Percentiles rank a stretch among this genome's conserved stretches.
These are phyloP conservation scores for Colletotrichum liaoningense DNA, from an alignment of 2,329 filamentous ascomycete species.

Conservation along the genomic window DNA sequence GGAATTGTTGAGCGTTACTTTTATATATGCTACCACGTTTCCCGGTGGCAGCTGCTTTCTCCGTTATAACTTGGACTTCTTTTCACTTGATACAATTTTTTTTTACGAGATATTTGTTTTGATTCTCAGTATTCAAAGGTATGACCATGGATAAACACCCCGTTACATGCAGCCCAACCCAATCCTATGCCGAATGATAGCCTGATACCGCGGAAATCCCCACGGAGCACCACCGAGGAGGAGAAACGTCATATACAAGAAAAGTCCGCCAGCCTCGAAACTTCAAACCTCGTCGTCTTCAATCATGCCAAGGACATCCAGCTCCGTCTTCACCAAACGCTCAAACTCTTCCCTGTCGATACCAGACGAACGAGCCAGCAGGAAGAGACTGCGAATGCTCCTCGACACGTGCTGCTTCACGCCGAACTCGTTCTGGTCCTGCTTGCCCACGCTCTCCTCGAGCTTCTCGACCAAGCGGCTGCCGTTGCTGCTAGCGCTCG, in stretches of 20 bases:
- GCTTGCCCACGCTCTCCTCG: conserved; percentile 65
- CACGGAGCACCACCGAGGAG: conserved; percentile 25
- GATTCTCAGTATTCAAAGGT: neutral
- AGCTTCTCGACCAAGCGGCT: conserved; percentile 71
- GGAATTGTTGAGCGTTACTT: conserved; percentile 14
- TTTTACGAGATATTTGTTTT: too few relatives aligned
- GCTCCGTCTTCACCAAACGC: conserved; percentile 75
- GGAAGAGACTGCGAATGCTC: conserved; percentile 80
- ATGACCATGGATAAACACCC: conserved; percentile 17
- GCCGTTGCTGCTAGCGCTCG: conserved; percentile 67
- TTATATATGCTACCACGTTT: neutral
- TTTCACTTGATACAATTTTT: neutral
- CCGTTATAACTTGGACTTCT: neutral
- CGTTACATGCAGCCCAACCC: conserved; percentile 26
- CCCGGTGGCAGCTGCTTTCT: neutral
- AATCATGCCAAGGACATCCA: conserved; percentile 76
- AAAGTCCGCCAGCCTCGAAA: neutral
- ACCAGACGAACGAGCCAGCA: conserved; percentile 76
- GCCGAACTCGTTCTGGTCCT: conserved; percentile 75
- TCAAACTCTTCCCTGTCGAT: conserved; percentile 83
- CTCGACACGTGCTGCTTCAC: conserved; percentile 84
- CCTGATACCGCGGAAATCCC: conserved; percentile 28
- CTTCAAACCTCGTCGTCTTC: conserved; percentile 60
- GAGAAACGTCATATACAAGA: conserved; percentile 23
- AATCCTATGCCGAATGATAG: conserved; percentile 25